phyloP scores from a whole-genome alignment of 2,329 filamentous ascomycete species.

The Tolypocladium sp. region DNA sequence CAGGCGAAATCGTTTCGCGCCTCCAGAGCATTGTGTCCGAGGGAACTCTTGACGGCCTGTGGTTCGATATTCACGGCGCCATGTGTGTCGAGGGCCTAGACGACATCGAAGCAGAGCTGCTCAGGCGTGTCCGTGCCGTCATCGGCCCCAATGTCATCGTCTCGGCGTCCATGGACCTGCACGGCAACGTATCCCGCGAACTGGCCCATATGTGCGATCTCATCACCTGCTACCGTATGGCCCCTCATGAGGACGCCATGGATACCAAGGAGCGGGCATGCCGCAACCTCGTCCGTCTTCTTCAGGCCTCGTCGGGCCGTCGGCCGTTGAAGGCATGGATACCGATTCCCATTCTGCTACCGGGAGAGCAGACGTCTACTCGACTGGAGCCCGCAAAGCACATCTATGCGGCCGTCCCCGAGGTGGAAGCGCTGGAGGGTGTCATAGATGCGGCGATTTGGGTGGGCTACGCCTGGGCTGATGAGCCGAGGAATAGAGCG shows the following conservation, averaged over 20 bases:
- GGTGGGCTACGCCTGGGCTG: slow-evolving; percentile 48
- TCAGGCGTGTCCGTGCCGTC: slow-evolving; percentile 32
- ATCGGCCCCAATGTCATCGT: slow-evolving; percentile 36
- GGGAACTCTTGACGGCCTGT: slow-evolving; percentile 34
- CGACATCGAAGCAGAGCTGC: slow-evolving; percentile 37
- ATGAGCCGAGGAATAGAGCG: slow-evolving; percentile 42
- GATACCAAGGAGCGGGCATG: slow-evolving; percentile 44
- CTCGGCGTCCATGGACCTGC: slow-evolving; percentile 46
- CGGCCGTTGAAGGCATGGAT: slow-evolving; percentile 43
- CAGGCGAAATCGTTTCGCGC: slow-evolving; percentile 28
- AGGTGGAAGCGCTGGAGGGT: slow-evolving; percentile 27
- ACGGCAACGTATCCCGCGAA: slow-evolving; percentile 42
- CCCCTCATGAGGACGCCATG: slow-evolving; percentile 39
- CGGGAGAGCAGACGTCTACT: slow-evolving; percentile 46
- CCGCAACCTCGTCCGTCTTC: slow-evolving; percentile 32
- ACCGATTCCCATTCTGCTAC: slow-evolving; percentile 39
- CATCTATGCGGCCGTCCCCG: slow-evolving; percentile 38
- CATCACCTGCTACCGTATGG: slow-evolving; percentile 43
- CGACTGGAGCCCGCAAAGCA: slow-evolving; percentile 40
- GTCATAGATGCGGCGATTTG: slow-evolving; percentile 43
- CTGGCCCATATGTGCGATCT: slow-evolving; percentile 40
- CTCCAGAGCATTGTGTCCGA: slow-evolving; percentile 25
- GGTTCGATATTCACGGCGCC: slow-evolving; percentile 48
- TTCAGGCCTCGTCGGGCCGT: slow-evolving; percentile 14
- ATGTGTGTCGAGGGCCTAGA: slow-evolving; percentile 43